A percentile compares a stretch with the other conserved stretches of the same genome.
phyloP scores from a whole-genome alignment of 2,329 filamentous ascomycete genomes.

The Tolypocladium album region DNA sequence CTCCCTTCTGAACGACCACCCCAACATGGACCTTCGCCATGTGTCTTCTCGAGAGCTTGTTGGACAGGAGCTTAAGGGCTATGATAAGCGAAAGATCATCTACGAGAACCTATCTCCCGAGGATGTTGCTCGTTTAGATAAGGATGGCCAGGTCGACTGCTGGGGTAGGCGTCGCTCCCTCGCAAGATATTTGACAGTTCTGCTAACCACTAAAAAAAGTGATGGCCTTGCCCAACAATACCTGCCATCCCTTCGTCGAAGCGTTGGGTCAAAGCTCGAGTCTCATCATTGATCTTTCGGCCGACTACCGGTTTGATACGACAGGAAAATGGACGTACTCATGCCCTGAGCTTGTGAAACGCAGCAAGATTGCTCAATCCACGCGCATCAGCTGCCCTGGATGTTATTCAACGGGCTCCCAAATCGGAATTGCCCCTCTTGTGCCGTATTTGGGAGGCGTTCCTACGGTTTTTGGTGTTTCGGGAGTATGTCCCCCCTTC shows the following conservation, averaged over 20 bases:
- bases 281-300: constrained; percentile 87
- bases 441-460: constrained; percentile 59
- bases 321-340: constrained; percentile 64
- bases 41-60: constrained; percentile 89
- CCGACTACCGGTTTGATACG: constrained; percentile 82
- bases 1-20: constrained; percentile 76
- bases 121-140: constrained; percentile 76
- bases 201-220: constrained; percentile 29
- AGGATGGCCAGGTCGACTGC: constrained; percentile 77
- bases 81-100: constrained; percentile 80
- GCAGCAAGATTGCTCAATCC: constrained; percentile 64
- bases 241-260: constrained; percentile 89
- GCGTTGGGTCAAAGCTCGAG: constrained; percentile 67
- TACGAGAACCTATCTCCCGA: constrained; percentile 87
- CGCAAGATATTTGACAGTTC: too few relatives aligned
- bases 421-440: constrained; percentile 84
- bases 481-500: constrained; percentile 34
- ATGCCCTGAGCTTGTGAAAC: constrained; percentile 73
- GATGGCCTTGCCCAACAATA: constrained; percentile 91
- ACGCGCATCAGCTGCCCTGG: constrained; percentile 86
- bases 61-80: constrained; percentile 79
- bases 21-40: constrained; percentile 78
- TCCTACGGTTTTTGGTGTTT: constrained; percentile 81
- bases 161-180: constrained; percentile 38
- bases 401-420: constrained; percentile 89